Evolutionary conservation across 495 filamentous ascomycete genomes (phyloP).

Genomic region (Hypoxylon intermedium): DNA sequence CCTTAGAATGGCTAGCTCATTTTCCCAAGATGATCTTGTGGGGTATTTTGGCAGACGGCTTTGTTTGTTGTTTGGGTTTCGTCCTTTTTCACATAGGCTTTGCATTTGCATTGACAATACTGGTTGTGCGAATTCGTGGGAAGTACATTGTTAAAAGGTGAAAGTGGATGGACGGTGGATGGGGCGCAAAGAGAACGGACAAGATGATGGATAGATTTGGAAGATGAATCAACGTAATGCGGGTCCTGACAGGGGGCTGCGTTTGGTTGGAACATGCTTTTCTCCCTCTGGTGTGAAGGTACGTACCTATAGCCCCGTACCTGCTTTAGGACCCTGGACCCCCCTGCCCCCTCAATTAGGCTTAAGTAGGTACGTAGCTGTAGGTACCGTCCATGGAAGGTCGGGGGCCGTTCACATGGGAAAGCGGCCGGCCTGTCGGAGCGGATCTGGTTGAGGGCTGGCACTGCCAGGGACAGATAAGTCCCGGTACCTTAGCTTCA

Average conservation of each 20-base stretch:
- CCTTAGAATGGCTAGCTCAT: slow-evolving; percentile 19
- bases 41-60: background rate
- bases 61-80: slow-evolving; percentile 6
- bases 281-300: slow-evolving; percentile 3
- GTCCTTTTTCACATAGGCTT: slow-evolving; percentile 19
- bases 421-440: slow-evolving; percentile 24
- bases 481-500: too few relatives aligned
- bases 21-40: slow-evolving; percentile 7
- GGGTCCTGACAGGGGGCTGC: slow-evolving; percentile 22
- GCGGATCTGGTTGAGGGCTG: slow-evolving; percentile 25
- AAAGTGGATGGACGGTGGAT: slow-evolving; percentile 21
- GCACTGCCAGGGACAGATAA: slow-evolving; percentile 8
- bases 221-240: slow-evolving; percentile 34
- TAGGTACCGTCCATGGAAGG: background rate
- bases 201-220: slow-evolving; percentile 12
- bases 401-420: slow-evolving; percentile 18
- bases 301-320: slow-evolving; percentile 21
- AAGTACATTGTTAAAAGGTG: slow-evolving; percentile 29
- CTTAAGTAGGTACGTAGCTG: background rate
- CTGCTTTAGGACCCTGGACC: slow-evolving; percentile 34
- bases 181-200: slow-evolving; percentile 9
- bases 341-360: too few relatives aligned
- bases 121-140: slow-evolving; percentile 11
- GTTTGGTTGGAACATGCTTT: slow-evolving; percentile 14
- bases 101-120: slow-evolving; percentile 17